phyloP scores from a whole-genome alignment of 2,329 filamentous ascomycete genomes.

The Scedosporium dehoogii region DNA sequence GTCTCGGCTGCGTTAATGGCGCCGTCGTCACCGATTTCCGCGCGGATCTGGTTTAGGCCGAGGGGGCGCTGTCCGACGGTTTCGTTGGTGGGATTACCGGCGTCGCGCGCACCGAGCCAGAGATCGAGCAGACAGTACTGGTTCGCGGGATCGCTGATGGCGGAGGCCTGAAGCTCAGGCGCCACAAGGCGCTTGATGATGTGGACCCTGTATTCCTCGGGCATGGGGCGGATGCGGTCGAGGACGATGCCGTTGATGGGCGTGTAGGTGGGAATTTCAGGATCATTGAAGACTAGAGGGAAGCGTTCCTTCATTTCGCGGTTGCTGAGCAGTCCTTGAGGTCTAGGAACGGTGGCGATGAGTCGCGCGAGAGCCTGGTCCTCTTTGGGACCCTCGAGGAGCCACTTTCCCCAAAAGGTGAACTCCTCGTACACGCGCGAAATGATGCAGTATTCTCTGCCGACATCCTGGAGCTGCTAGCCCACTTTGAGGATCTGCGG shows the following conservation, averaged over 20 bases:
- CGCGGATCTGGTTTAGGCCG: not conserved
- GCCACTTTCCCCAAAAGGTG: not conserved
- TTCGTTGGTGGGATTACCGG: not conserved
- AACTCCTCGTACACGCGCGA: not conserved
- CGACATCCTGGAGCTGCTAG: not conserved
- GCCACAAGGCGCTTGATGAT: not conserved
- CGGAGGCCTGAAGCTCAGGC: not conserved
- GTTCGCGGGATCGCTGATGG: not conserved
- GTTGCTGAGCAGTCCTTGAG: not conserved
- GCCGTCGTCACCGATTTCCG: not conserved
- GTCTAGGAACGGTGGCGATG: not conserved
- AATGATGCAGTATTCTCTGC: not conserved
- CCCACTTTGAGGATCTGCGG: constrained; percentile 4
- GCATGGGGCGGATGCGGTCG: not conserved
- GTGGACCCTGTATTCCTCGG: not conserved
- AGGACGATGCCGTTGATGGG: not conserved
- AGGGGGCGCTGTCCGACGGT: not conserved
- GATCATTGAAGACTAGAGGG: constrained; percentile 1
- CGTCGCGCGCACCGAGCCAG: not conserved
- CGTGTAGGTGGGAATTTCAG: not conserved
- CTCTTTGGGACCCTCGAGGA: not conserved
- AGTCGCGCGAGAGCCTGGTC: constrained; percentile 1
- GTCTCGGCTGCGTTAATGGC: not conserved
- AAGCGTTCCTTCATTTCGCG: not conserved
- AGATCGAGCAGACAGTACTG: constrained; percentile 1